Evolutionary conservation across 106 monocot genomes (phyloP).

Genomic region (Amphibolis antarctica): DNA sequence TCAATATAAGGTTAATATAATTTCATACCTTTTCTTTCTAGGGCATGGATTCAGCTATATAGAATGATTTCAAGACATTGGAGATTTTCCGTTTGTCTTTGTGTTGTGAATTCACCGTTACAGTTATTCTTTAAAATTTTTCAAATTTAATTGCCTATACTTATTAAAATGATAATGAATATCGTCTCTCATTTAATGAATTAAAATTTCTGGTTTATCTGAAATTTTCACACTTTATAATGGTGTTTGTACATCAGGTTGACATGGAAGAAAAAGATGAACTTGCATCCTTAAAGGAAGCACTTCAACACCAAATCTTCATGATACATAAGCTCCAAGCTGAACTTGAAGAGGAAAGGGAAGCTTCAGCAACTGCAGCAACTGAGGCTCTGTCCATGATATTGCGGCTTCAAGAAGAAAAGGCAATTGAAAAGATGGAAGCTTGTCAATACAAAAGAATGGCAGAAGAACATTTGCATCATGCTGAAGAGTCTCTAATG

Average conservation of each 20-base stretch:
- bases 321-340: constrained; percentile 18
- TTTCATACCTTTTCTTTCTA: too few relatives aligned
- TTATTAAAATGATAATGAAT: too few relatives aligned
- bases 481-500: constrained; percentile 38
- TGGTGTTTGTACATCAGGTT: background rate
- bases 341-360: constrained; percentile 73
- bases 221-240: background rate
- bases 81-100: too few relatives aligned
- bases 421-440: constrained; percentile 62
- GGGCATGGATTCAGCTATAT: too few relatives aligned
- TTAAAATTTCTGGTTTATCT: too few relatives aligned
- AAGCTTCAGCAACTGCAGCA: constrained; percentile 55
- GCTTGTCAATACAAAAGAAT: constrained; percentile 58
- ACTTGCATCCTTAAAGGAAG: constrained; percentile 20
- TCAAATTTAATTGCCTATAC: too few relatives aligned
- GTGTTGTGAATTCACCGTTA: too few relatives aligned
- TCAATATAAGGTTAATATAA: too few relatives aligned
- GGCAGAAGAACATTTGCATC: constrained; percentile 50
- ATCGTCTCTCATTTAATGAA: too few relatives aligned
- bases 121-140: too few relatives aligned
- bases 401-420: constrained; percentile 66
- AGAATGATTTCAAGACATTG: too few relatives aligned
- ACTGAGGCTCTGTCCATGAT: constrained; percentile 79
- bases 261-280: constrained; percentile 23
- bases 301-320: constrained; percentile 25